Evolutionary conservation across 352 stramenopile species (phyloP).

Genomic region (Pythium angustatum): DNA sequence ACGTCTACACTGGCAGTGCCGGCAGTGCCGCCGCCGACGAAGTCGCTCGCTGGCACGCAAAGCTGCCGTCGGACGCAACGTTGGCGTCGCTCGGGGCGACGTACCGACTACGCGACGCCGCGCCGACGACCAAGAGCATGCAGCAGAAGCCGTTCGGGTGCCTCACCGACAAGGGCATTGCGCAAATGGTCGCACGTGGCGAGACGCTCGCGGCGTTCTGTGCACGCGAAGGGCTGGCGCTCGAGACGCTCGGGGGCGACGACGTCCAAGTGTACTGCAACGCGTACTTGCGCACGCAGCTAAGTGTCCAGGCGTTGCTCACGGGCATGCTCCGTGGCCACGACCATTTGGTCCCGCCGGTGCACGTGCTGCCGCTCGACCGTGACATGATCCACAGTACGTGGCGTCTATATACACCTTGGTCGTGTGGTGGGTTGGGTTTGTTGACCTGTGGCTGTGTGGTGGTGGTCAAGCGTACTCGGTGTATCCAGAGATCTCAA

Average conservation of each 20-base stretch:
- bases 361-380: conserved; percentile 64
- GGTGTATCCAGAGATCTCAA: conserved; percentile 60
- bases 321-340: conserved; percentile 44
- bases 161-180: conserved; percentile 59
- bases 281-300: conserved; percentile 74
- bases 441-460: neutral
- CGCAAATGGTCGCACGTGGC: conserved; percentile 62
- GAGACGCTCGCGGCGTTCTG: conserved; percentile 40
- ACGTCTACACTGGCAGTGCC: conserved; percentile 55
- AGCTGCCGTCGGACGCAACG: conserved; percentile 44
- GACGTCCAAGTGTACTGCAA: conserved; percentile 72
- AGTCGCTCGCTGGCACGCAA: conserved; percentile 40
- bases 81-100: conserved; percentile 38
- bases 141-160: conserved; percentile 71
- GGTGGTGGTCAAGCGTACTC: conserved; percentile 43
- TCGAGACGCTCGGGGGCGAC: conserved; percentile 35
- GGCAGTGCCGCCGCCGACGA: conserved; percentile 39
- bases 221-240: conserved; percentile 37
- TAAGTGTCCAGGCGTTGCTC: conserved; percentile 72
- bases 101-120: conserved; percentile 32
- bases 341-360: conserved; percentile 34
- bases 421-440: neutral
- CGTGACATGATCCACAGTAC: conserved; percentile 83
- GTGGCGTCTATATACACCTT: conserved; percentile 17
- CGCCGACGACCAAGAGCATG: conserved; percentile 29